phyloP scores from a whole-genome alignment of 768 basidiomycete genomes.

The Clitopilus passeckerianus region DNA sequence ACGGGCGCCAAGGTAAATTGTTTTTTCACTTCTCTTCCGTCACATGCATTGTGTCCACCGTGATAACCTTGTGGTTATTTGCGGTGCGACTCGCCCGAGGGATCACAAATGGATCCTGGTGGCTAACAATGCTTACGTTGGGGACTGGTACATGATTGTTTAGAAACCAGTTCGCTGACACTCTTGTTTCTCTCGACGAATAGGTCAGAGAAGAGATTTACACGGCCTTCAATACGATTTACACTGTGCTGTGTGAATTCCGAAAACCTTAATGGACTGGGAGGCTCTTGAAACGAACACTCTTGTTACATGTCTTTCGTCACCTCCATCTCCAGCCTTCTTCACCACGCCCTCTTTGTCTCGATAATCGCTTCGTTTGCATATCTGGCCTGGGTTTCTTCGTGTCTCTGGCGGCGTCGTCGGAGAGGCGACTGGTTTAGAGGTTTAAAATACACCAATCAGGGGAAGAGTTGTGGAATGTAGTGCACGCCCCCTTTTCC shows the following conservation, averaged over 20 bases:
- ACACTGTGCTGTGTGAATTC: conserved; percentile 96
- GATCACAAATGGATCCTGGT: conserved; percentile 19
- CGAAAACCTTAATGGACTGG: conserved; percentile 62
- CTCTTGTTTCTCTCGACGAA: conserved; percentile 27
- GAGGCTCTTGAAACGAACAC: background rate
- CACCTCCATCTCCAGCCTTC: conserved; percentile 3
- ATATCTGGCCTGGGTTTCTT: background rate
- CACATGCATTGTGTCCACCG: conserved; percentile 11
- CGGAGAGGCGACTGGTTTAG: conserved; percentile 5
- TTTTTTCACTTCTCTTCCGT: conserved; percentile 15
- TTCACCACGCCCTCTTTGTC: conserved; percentile 6
- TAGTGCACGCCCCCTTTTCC: conserved; percentile 41
- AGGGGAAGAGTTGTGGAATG: conserved; percentile 33
- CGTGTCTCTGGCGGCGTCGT: conserved; percentile 2
- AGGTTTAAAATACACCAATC: conserved; percentile 11
- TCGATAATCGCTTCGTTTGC: background rate
- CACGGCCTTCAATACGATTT: conserved; percentile 98
- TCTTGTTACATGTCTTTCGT: background rate
- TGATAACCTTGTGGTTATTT: conserved; percentile 7
- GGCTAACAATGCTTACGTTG: conserved; percentile 24
- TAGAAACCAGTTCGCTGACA: conserved; percentile 48
- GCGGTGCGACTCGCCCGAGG: conserved; percentile 5
- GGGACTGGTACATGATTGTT: conserved; percentile 29
- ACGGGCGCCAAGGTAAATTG: conserved; percentile 93
- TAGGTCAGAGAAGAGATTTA: conserved; percentile 99